Conservation (phyloP, 2,329 filamentous ascomycete genomes). For the Seiridium cupressi region DNA sequence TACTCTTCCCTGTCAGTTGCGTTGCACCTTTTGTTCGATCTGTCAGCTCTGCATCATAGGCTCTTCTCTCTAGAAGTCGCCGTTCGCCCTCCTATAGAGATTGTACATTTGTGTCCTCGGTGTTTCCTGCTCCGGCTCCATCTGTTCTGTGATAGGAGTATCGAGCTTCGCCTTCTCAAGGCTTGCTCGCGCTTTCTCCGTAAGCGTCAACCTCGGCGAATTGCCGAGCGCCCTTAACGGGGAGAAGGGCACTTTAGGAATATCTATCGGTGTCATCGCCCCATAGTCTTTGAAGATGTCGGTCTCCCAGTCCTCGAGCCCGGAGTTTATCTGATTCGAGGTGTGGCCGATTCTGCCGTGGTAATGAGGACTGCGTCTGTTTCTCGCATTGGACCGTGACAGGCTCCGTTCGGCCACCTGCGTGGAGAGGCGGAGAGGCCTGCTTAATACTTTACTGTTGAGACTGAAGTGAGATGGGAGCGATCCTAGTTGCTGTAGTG, state of each 20-base stretch:
- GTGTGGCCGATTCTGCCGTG: neutral
- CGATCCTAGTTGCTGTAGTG: neutral
- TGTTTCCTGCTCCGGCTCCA: neutral
- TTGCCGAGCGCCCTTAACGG: neutral
- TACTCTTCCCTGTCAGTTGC: neutral
- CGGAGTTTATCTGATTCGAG: neutral
- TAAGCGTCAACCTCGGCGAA: neutral
- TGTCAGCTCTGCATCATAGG: no score
- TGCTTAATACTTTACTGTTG: neutral
- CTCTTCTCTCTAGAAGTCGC: neutral
- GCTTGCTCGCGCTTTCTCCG: neutral
- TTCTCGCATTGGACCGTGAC: neutral
- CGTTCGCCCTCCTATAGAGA: neutral
- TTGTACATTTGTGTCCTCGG: slow-evolving; percentile 1
- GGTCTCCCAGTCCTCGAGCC: slow-evolving; percentile 1
- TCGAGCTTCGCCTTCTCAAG: neutral
- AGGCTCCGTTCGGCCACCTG: neutral
- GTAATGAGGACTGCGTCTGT: neutral
- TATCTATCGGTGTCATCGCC: neutral
- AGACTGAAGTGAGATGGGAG: neutral
- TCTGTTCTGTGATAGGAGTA: neutral
- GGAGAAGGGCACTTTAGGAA: neutral
- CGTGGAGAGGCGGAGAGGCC: neutral
- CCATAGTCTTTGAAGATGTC: slow-evolving; percentile 1
- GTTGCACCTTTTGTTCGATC: no score